A percentile compares a stretch with the other conserved stretches of the same genome.
These are phyloP conservation scores for Friedmanniomyces endolithicus DNA, from an alignment of 495 filamentous ascomycete species.

Conservation along the genomic window DNA sequence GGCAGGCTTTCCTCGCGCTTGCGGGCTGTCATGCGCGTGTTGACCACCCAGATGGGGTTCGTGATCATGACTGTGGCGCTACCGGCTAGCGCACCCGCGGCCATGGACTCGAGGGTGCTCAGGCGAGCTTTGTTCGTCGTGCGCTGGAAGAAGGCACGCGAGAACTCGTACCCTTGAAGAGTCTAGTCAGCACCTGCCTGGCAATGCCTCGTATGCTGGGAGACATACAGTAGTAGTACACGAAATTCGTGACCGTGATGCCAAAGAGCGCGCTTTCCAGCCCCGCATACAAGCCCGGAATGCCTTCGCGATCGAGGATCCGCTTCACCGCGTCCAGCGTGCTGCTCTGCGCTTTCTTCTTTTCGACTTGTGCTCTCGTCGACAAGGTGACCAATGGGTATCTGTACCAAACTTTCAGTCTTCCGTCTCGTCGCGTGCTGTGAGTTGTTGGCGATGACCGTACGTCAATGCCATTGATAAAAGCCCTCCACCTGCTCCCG, in stretches of 20 bases:
- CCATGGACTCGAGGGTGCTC: constrained; percentile 80
- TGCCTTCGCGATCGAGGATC: constrained; percentile 83
- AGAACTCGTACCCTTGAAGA: constrained; percentile 76
- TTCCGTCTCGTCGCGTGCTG: constrained; percentile 1
- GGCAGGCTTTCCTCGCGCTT: constrained; percentile 48
- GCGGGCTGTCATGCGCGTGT: constrained; percentile 93
- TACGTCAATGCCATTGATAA: constrained; percentile 93
- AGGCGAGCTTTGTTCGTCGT: constrained; percentile 67
- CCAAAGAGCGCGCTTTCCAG: constrained; percentile 88
- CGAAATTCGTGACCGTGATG: constrained; percentile 97
- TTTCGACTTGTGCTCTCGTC: constrained; percentile 94
- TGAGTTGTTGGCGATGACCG: constrained; percentile 20
- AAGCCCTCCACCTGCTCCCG: constrained; percentile 77
- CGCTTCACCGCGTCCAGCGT: constrained; percentile 69
- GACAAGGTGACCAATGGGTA: constrained; percentile 97
- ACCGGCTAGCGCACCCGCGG: constrained; percentile 88
- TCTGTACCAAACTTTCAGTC: constrained; percentile 32
- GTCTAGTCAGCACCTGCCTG: not conserved
- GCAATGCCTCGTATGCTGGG: not conserved
- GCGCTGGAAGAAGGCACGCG: constrained; percentile 73
- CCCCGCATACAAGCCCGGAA: constrained; percentile 76
- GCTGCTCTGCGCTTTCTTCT: constrained; percentile 72
- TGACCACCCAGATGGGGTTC: constrained; percentile 98
- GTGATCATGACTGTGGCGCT: constrained; percentile 88
- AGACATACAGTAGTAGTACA: constrained; percentile 91